Base-by-base conservation (phyloP, 176 grass and related monocot species). In the Zea luxurians region DNA sequence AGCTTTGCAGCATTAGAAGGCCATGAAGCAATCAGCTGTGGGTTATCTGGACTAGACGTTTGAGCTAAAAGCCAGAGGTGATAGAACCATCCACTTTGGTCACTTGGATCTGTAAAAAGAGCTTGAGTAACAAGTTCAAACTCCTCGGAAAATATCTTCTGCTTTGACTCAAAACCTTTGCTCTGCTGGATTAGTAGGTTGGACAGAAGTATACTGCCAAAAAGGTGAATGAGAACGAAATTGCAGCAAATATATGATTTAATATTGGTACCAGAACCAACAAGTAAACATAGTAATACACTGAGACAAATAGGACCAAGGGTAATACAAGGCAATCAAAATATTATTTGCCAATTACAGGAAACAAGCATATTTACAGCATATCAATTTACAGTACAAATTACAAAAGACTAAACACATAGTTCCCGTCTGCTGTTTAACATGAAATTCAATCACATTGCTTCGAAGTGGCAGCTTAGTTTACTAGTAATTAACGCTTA, bases 21-120 rank as follows among this genome's bases (percentile, higher is more conserved):
- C 95, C 95, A 94, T 40, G 89, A 92, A 75, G 89, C 83, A 82
- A 92, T 86, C 77, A 98, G 65, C 61, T 85, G 62, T 7, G 89
- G 95, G 63, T 92, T 82, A 54, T 88, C 77, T 61, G 76, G 80
- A 57, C 66, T 68, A 50, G 81, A 84, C 66, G 87, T 98, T 81
- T 94, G 91, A 83, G 91, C 78, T 64, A 98, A 79, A 80, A 98
- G 95, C 95, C 95, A 98, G n/a, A 94, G 88, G 85, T 98, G 91
- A 80, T 98, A 94, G 79, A 98, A 94, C 95, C 95, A 98, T n/a
- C 91, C 95, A 8, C 95, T 98, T 92, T 98, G 95, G 63, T 98
- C 95, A 78, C 78, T 83, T 78, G 92, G 95, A 71, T 98, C 91
- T 2, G 95, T 98, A 86, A 98, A 98, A 75, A 98, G 85, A 74